Evolutionary conservation across 108 stramenopile species (phyloP).

Genomic region (Aurantiochytrium sp.): DNA sequence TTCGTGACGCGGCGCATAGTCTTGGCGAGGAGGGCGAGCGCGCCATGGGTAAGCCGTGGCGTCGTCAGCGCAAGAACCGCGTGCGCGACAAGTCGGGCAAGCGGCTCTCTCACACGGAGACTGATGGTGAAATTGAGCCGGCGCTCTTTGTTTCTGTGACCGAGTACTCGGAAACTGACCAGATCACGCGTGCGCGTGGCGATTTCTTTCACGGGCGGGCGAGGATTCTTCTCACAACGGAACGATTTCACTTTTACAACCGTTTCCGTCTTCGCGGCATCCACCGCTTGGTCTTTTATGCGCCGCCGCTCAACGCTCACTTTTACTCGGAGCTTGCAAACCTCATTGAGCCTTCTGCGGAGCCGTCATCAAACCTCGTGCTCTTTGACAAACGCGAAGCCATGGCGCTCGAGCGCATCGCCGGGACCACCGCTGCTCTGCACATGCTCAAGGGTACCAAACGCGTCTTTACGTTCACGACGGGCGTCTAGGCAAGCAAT

Average conservation of each 20-base stretch:
- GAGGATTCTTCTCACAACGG: not conserved
- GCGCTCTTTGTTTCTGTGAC: not conserved
- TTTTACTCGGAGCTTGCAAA: not conserved
- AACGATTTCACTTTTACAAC: not conserved
- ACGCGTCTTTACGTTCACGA: not conserved
- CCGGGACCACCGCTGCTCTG: not conserved
- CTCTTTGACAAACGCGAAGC: not conserved
- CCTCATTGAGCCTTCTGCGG: not conserved
- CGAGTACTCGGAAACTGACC: not conserved
- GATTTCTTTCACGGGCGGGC: not conserved
- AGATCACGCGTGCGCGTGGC: not conserved
- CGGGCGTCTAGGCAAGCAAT: not conserved
- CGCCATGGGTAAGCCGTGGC: conserved; percentile 9
- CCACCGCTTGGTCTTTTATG: not conserved
- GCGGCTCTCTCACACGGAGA: not conserved
- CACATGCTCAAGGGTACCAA: not conserved
- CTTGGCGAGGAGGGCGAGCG: conserved; percentile 1
- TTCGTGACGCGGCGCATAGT: not conserved
- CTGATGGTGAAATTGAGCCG: not conserved
- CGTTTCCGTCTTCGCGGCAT: conserved; percentile 9
- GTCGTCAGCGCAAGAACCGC: not conserved
- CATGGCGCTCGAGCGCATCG: conserved; percentile 6
- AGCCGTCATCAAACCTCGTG: not conserved
- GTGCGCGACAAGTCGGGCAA: not conserved
- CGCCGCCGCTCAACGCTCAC: not conserved